A percentile compares a stretch with the other conserved stretches of the same genome.
Conservation (phyloP, 805 yeast species). For the Saccharomycopsis guyanensis region DNA sequence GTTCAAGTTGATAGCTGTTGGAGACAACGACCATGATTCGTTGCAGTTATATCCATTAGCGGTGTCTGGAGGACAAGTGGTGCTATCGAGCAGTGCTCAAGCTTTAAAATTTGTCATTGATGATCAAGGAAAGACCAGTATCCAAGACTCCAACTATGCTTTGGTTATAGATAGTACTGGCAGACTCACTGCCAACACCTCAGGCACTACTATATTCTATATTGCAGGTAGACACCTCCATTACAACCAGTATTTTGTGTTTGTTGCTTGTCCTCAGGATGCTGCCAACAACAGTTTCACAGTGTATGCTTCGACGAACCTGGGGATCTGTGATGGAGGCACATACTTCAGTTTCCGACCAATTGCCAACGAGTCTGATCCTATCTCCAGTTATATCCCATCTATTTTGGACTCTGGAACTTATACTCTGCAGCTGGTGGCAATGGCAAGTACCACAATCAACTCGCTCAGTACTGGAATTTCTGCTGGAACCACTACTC, state of each 20-base stretch:
- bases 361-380: neutral
- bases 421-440: neutral
- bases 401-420: conserved; percentile 3
- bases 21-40: conserved; percentile 13
- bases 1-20: conserved; percentile 21
- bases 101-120: conserved; percentile 22
- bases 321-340: conserved; percentile 6
- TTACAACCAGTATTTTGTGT: conserved; percentile 16
- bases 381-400: conserved; percentile 11
- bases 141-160: conserved; percentile 24
- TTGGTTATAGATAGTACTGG: conserved; percentile 10
- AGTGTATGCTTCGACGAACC: conserved; percentile 12
- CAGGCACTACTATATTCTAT: conserved; percentile 16
- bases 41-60: conserved; percentile 21
- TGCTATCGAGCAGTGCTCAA: conserved; percentile 21
- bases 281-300: conserved; percentile 6
- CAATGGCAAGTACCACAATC: neutral
- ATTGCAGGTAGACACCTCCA: conserved; percentile 18
- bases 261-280: conserved; percentile 18
- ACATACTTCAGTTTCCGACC: conserved; percentile 13
- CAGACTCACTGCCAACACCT: conserved; percentile 9
- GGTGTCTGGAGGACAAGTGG: conserved; percentile 21
- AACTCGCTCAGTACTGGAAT: neutral
- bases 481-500: neutral
- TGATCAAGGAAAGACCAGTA: conserved; percentile 24